These are phyloP conservation scores for Dictyophora rubrovolvata DNA, from an alignment of 768 basidiomycete genomes.

Conservation along the genomic window DNA sequence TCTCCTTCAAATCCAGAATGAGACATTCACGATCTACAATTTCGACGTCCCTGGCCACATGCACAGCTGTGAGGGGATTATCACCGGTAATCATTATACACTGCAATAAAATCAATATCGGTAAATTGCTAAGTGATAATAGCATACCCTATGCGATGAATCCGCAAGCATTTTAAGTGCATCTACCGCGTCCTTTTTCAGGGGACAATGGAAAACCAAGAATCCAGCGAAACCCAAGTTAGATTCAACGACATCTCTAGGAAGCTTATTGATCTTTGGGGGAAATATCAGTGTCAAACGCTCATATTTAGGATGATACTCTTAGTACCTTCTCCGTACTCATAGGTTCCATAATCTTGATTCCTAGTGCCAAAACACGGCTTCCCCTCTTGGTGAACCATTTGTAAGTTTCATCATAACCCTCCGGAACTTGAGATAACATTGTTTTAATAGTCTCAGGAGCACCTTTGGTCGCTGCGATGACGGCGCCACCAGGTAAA, in stretches of 20 bases:
- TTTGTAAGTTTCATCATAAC: constrained; percentile 93
- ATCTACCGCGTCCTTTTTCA: constrained; percentile 87
- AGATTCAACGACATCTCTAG: constrained; percentile 73
- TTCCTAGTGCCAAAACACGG: constrained; percentile 84
- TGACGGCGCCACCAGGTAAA: constrained; percentile 46
- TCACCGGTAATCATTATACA: constrained; percentile 99
- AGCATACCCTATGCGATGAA: constrained; percentile 86
- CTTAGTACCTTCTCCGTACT: constrained; percentile 57
- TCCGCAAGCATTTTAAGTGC: constrained; percentile 91
- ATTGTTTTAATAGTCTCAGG: constrained; percentile 93
- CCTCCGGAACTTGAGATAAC: constrained; percentile 59
- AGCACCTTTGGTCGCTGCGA: constrained; percentile 87
- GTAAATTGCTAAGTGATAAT: too few species aligned
- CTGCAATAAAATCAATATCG: constrained; percentile 29
- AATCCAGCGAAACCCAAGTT: constrained; percentile 84
- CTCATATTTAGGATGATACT: neutral
- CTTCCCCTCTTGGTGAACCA: constrained; percentile 89
- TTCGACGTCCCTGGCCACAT: constrained; percentile 93
- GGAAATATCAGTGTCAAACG: neutral
- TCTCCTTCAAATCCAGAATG: constrained; percentile 84
- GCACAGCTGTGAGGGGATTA: constrained; percentile 93
- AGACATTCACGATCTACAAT: constrained; percentile 93
- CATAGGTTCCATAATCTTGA: constrained; percentile 71
- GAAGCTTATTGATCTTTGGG: constrained; percentile 75
- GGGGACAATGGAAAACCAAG: constrained; percentile 95